A percentile compares a stretch with the other conserved stretches of the same genome.
phyloP scores from a whole-genome alignment of 106 monocot genomes.

The Phalaenopsis aphrodite region DNA sequence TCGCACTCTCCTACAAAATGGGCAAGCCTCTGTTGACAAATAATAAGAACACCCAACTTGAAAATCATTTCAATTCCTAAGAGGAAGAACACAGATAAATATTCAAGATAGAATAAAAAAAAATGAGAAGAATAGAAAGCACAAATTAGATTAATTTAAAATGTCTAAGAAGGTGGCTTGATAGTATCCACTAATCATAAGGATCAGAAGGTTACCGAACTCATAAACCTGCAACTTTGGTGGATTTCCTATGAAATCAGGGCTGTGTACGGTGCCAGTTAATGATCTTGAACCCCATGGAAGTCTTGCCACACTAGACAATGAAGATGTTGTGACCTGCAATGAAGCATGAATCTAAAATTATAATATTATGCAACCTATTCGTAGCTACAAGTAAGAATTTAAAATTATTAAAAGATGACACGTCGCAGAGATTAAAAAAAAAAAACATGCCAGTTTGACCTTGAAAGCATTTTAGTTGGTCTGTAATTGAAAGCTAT shows the following conservation, averaged over 20 bases:
- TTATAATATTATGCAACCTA: background rate
- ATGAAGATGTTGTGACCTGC: conserved; percentile 65
- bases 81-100: background rate
- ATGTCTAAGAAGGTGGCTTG: background rate
- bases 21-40: conserved; percentile 85
- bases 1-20: conserved; percentile 89
- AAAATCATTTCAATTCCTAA: conserved; percentile 10
- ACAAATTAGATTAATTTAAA: background rate
- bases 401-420: no score
- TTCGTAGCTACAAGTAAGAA: no score
- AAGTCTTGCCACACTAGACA: conserved; percentile 78
- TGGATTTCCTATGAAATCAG: conserved; percentile 11
- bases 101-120: background rate
- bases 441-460: no score
- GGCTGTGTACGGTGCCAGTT: background rate
- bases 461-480: no score
- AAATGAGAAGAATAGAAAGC: background rate
- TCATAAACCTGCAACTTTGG: conserved; percentile 63
- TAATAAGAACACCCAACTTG: conserved; percentile 24
- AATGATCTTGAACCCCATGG: conserved; percentile 65
- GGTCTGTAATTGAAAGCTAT: no score
- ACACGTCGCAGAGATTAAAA: no score
- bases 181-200: background rate
- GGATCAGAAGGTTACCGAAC: conserved; percentile 43
- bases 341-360: background rate